Evolutionary conservation across 2,329 filamentous ascomycete genomes (phyloP).

Genomic region (Trichoderma koningiopsis): DNA sequence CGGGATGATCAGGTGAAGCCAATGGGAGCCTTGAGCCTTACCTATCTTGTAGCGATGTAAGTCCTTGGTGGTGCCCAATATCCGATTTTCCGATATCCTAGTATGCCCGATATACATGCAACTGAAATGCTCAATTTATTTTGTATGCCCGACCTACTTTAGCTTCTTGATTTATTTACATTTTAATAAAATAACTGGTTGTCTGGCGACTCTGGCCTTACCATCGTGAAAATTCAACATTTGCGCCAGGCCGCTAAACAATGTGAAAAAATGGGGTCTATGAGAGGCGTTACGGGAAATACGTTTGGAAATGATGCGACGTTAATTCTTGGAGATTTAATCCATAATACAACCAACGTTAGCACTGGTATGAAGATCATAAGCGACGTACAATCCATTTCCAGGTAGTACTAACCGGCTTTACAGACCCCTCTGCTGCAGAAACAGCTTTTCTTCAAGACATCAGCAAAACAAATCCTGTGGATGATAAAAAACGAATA

Average conservation of each 20-base stretch:
- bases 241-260: neutral
- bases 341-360: neutral
- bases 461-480: neutral
- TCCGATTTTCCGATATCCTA: no score
- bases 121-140: neutral
- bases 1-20: no score
- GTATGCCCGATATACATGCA: neutral
- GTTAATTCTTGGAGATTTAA: neutral
- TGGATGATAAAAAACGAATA: constrained; percentile 40
- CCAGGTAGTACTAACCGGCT: no score
- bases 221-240: neutral
- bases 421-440: neutral
- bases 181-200: neutral
- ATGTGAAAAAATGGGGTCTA: neutral
- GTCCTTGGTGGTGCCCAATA: no score
- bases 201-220: neutral
- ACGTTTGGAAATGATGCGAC: neutral
- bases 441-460: neutral
- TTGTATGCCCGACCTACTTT: neutral
- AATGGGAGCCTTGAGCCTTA: no score
- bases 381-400: no score
- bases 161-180: neutral
- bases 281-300: neutral
- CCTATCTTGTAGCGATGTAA: no score
- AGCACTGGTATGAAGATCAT: neutral